Percentiles rank a stretch among this genome's conserved stretches.
These are phyloP conservation scores for Aspergillus neotritici DNA, from an alignment of 2,329 filamentous ascomycete genomes.

Conservation along the genomic window DNA sequence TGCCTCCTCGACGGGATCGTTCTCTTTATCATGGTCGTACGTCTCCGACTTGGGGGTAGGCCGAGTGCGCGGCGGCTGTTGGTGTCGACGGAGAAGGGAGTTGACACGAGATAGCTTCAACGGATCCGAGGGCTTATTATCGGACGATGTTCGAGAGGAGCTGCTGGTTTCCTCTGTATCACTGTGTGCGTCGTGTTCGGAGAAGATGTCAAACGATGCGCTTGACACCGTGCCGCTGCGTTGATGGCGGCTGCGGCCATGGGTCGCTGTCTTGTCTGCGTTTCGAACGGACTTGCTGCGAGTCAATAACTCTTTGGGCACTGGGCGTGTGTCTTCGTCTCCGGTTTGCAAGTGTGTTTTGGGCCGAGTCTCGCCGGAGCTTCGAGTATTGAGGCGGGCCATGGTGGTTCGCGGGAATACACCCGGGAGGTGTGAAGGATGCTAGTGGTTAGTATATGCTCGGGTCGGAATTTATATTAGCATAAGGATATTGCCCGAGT, in stretches of 20 bases:
- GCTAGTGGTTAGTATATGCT: too few species aligned
- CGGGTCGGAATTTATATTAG: too few species aligned
- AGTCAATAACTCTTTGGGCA: constrained; percentile 4
- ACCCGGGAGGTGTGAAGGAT: too few species aligned
- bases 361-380: too few species aligned
- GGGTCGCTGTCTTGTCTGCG: constrained; percentile 6
- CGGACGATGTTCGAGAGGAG: constrained; percentile 7
- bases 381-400: too few species aligned
- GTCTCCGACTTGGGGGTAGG: constrained; percentile 23
- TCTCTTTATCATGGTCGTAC: constrained; percentile 32
- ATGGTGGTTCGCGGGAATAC: too few species aligned
- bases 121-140: constrained; percentile 21
- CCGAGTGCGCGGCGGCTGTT: constrained; percentile 18
- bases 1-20: constrained; percentile 26
- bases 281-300: constrained; percentile 4
- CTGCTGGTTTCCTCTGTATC: constrained; percentile 13
- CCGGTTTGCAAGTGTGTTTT: too few species aligned
- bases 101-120: constrained; percentile 30
- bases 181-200: constrained; percentile 19
- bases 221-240: constrained; percentile 16
- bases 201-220: constrained; percentile 26
- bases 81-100: constrained; percentile 27
- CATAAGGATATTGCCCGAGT: too few species aligned
- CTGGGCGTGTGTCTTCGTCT: background rate
- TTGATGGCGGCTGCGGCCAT: constrained; percentile 12